These are phyloP conservation scores for Ceratocystis harringtonii DNA, from an alignment of 2,329 filamentous ascomycete species.

Conservation along the genomic window DNA sequence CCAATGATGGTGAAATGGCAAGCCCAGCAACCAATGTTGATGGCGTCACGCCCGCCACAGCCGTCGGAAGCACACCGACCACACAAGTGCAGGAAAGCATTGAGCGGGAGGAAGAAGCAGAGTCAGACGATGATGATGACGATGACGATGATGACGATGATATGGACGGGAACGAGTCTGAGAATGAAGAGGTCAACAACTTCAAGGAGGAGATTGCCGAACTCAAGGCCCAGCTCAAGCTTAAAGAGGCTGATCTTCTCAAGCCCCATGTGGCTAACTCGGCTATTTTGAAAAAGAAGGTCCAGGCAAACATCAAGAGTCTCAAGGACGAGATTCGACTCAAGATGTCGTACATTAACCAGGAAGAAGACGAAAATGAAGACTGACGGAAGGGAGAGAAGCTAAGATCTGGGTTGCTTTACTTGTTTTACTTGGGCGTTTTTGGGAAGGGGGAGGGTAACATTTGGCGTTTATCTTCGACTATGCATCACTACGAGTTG, in stretches of 20 bases:
- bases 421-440: slow-evolving; percentile 1
- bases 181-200: slow-evolving; percentile 37
- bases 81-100: slow-evolving; percentile 30
- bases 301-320: slow-evolving; percentile 36
- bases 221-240: slow-evolving; percentile 36
- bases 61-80: slow-evolving; percentile 31
- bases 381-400: slow-evolving; percentile 2
- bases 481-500: background rate
- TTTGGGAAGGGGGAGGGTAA: background rate
- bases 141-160: slow-evolving; percentile 37
- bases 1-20: slow-evolving; percentile 27
- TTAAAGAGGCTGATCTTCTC: slow-evolving; percentile 31
- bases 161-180: slow-evolving; percentile 37
- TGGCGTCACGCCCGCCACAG: slow-evolving; percentile 31
- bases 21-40: slow-evolving; percentile 31
- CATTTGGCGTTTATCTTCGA: background rate
- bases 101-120: slow-evolving; percentile 33
- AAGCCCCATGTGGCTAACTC: slow-evolving; percentile 26
- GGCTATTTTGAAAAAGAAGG: slow-evolving; percentile 35
- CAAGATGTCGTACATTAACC: slow-evolving; percentile 30
- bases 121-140: slow-evolving; percentile 33
- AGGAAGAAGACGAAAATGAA: slow-evolving; percentile 18
- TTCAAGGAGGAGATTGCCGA: slow-evolving; percentile 40
- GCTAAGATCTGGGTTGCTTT: background rate
- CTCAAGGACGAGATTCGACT: slow-evolving; percentile 32